Evolutionary conservation across 352 stramenopile species (phyloP), one percentile per base, ranked within the genome.

Genomic region (Nothophytophthora sp.): DNA sequence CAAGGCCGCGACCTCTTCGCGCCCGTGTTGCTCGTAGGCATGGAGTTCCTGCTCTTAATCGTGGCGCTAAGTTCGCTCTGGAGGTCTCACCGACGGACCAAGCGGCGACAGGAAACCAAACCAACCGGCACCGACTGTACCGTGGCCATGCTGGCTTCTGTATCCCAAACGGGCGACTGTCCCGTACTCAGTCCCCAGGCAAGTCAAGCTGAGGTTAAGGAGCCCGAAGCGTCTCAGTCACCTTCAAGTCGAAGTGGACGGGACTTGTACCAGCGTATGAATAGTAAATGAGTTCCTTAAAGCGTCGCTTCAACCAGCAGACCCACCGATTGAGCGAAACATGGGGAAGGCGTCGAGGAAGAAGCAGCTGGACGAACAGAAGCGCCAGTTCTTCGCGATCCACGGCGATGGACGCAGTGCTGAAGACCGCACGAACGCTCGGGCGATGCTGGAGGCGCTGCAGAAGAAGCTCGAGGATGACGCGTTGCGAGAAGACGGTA

Each of bases 391-490:
- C 47, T 79, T 86, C 29, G 56, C 63, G 3, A 52, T 59, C 24
- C 55, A 77, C 33, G 68, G 60, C 15, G 75, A 89, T 56, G 70
- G 41, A 0, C 73, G 73, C 23, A 79, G 49, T 32, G 13, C 28
- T 25, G 66, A 78, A 37, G 65, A 81, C 20, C 60, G 61, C 15
- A 51, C 55, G 1, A 59, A 70, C 32, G 70, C 70, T 19, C 60
- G 70, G 7, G 65, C 30, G n/a, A 84, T 76, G 71, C 71, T 89
- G 7, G 70, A 82, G 24, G 62, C 56, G 8, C 55, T 89, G 20
- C 75, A 87, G 45, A 60, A 67, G 27, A 87, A 86, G 40, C 60
- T 89, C 16, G 64, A 75, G 8, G 75, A 89, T 29, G 78, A 89
- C 40, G 73, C 78, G 4, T 45, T 85, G 23, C 68, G 71, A 38